phyloP scores from a whole-genome alignment of 352 stramenopile species.

The Phytophthora sojae region DNA sequence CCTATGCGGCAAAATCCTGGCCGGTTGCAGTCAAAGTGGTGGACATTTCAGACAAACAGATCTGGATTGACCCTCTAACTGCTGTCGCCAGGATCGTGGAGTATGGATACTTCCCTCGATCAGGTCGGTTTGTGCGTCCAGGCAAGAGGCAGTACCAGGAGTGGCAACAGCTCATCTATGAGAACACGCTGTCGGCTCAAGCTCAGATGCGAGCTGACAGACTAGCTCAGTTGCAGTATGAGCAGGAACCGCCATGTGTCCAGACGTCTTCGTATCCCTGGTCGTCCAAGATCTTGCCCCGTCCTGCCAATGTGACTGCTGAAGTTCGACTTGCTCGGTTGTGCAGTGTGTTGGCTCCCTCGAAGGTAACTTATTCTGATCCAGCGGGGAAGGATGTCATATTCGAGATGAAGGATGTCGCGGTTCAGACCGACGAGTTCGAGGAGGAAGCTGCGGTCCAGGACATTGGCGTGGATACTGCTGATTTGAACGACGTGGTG shows the following conservation, averaged over 20 bases:
- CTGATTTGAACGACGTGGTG: not conserved
- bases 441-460: not conserved
- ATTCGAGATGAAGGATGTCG: not conserved
- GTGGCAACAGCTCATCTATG: conserved; percentile 10
- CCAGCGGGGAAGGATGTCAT: not conserved
- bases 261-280: not conserved
- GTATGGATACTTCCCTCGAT: not conserved
- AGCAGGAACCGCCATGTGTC: not conserved
- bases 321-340: not conserved
- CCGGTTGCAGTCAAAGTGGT: conserved; percentile 8
- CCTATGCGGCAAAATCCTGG: not conserved
- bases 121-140: conserved; percentile 2
- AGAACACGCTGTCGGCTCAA: not conserved
- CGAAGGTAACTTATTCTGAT: too few relatives aligned
- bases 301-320: not conserved
- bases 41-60: not conserved
- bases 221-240: not conserved
- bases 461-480: not conserved
- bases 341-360: not conserved
- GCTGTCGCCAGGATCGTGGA: conserved; percentile 11
- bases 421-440: not conserved
- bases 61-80: not conserved
- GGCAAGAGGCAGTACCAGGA: not conserved
- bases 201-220: not conserved
- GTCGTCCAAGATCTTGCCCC: not conserved